Percentiles rank a stretch among this genome's conserved stretches.
These are phyloP conservation scores for Trametes punicea DNA, from an alignment of 768 basidiomycete species.

Conservation along the genomic window DNA sequence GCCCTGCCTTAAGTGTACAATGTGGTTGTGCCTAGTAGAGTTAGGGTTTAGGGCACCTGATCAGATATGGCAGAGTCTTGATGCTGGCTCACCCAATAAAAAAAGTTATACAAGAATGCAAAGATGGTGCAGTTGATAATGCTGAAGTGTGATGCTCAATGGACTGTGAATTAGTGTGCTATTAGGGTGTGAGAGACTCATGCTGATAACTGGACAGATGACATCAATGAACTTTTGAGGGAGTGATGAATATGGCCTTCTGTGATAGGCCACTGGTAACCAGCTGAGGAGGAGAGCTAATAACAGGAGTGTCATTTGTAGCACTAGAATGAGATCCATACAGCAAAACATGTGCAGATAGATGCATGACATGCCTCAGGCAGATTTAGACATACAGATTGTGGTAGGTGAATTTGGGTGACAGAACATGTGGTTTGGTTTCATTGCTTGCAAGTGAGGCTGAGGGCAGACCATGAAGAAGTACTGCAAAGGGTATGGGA, in stretches of 20 bases:
- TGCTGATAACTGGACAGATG: constrained; percentile 11
- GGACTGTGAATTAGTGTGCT: neutral
- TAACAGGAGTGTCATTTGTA: neutral
- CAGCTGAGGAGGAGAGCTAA: neutral
- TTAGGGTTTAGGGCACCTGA: neutral
- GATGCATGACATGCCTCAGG: constrained; percentile 2
- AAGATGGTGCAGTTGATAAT: neutral
- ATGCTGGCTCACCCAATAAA: no score
- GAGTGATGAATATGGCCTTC: neutral
- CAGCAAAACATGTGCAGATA: constrained; percentile 12
- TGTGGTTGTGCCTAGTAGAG: neutral
- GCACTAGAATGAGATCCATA: constrained; percentile 3
- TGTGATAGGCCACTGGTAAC: neutral
- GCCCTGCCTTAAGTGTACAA: neutral
- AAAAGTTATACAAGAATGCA: neutral
- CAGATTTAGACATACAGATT: neutral
- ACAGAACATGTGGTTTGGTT: neutral
- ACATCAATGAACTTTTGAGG: constrained; percentile 13
- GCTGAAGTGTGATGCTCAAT: neutral
- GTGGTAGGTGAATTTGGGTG: neutral
- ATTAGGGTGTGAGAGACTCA: constrained; percentile 6
- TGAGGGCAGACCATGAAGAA: neutral
- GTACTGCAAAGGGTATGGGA: neutral
- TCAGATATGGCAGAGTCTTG: neutral
- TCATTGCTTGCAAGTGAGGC: neutral